A percentile compares a stretch with the other conserved stretches of the same genome.
Evolutionary conservation across 2,329 filamentous ascomycete genomes (phyloP).

Genomic region (Eutypella sp.): DNA sequence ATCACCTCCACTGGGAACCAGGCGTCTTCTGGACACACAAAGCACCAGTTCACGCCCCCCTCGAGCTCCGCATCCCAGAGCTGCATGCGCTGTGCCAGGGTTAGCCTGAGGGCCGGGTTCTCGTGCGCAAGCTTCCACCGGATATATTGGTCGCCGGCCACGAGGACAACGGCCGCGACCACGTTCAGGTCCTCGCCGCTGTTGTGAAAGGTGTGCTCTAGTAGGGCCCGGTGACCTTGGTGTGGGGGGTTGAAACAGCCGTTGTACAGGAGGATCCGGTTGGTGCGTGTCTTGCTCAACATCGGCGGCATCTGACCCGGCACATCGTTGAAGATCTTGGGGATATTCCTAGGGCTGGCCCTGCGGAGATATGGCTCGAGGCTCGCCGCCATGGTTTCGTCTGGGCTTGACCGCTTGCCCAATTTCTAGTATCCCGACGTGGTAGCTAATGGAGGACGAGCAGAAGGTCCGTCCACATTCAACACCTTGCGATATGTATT

Average conservation of each 20-base stretch:
- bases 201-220: slow-evolving; percentile 24
- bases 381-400: background rate
- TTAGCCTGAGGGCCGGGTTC: slow-evolving; percentile 10
- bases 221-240: slow-evolving; percentile 27
- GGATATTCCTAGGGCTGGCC: background rate
- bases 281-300: slow-evolving; percentile 5
- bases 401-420: too few relatives aligned
- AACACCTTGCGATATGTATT: too few relatives aligned
- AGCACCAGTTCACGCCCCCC: slow-evolving; percentile 5
- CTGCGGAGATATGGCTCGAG: background rate
- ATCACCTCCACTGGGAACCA: background rate
- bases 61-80: slow-evolving; percentile 20
- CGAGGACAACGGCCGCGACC: slow-evolving; percentile 27
- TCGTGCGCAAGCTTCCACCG: slow-evolving; percentile 14
- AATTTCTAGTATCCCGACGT: too few relatives aligned
- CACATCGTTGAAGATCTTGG: background rate
- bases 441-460: too few relatives aligned
- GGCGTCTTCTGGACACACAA: slow-evolving; percentile 4
- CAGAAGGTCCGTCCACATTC: too few relatives aligned
- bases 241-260: slow-evolving; percentile 36
- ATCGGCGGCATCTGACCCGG: background rate
- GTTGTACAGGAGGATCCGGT: slow-evolving; percentile 28
- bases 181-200: slow-evolving; percentile 23
- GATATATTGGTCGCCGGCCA: slow-evolving; percentile 20
- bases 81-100: slow-evolving; percentile 13